These are phyloP conservation scores for Taxawa tesnikishii DNA, from an alignment of 2,329 filamentous ascomycete genomes.

Conservation along the genomic window DNA sequence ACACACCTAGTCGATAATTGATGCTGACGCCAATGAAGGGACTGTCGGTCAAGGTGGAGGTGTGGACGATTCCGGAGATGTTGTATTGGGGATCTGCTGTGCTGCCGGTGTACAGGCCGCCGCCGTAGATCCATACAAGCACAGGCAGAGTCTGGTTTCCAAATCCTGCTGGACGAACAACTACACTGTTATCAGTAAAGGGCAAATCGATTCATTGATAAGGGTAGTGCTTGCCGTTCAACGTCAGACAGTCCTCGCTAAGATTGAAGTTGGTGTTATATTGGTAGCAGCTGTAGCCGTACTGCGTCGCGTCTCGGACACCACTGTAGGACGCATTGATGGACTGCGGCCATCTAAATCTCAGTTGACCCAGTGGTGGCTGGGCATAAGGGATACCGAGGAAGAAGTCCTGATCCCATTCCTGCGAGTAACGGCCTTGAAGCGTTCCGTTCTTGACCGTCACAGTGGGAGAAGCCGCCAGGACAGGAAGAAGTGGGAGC, in stretches of 20 bases:
- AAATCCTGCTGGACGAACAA: slow-evolving; percentile 12
- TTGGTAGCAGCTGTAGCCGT: slow-evolving; percentile 36
- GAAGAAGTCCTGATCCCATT: slow-evolving; percentile 35
- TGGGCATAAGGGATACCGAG: slow-evolving; percentile 29
- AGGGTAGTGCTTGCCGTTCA: slow-evolving; percentile 19
- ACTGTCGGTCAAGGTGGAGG: slow-evolving; percentile 38
- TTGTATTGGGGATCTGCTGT: slow-evolving; percentile 12
- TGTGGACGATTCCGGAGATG: slow-evolving; percentile 14
- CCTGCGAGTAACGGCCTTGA: slow-evolving; percentile 22
- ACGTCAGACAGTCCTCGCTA: slow-evolving; percentile 37
- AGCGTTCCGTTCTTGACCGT: slow-evolving; percentile 31
- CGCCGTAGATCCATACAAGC: slow-evolving; percentile 11
- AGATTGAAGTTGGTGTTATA: slow-evolving; percentile 27
- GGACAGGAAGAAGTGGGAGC: neutral
- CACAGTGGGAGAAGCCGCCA: slow-evolving; percentile 17
- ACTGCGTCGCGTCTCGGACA: slow-evolving; percentile 25
- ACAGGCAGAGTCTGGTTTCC: slow-evolving; percentile 8
- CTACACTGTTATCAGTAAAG: slow-evolving; percentile 1
- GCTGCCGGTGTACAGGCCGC: slow-evolving; percentile 8
- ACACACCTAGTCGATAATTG: slow-evolving; percentile 41
- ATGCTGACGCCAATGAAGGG: slow-evolving; percentile 42
- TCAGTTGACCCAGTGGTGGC: slow-evolving; percentile 18
- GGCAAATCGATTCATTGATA: neutral
- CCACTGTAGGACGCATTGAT: slow-evolving; percentile 26
- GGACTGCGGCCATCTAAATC: slow-evolving; percentile 20